Evolutionary conservation across 306 rosid species (phyloP), one percentile per base, ranked within the genome.

Genomic region (Vigna angularis): DNA sequence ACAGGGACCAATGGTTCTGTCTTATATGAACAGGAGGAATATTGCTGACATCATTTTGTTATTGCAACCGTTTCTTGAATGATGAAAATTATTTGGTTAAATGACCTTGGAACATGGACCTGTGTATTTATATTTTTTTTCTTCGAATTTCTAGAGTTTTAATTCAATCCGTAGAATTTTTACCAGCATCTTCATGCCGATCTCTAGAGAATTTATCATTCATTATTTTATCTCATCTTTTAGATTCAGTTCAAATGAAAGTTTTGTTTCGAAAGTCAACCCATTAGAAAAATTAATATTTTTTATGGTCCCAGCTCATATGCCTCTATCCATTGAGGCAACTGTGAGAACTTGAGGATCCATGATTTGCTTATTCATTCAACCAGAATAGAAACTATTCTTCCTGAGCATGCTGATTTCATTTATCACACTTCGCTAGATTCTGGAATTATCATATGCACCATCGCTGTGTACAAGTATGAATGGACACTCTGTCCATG

Each of bases 1-100:
- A 44, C 59, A 65, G 53, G 82, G 80, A 49, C 84, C 86, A 22
- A 24, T 34, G 47, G 82, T 82, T 58, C 66, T 83, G 87, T 83
- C 76, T 63, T 80, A 53, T 53, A 55, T 67, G 70, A 55, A 76
- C 85, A 66, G 44, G 66, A 67, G 63, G 74, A 83, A 67, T 72
- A 76, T 53, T 79, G 72, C 79, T 70, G 78, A 79, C 78, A 52
- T 62, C 86, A 63, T 58, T 55, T 57, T 79, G 71, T 75, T 66
- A 7, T 74, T 58, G 34, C 65, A 66, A 50, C 30, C 53, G 12
- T 7, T 51, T 72, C 45, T 72, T 56, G 57, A 72, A 72, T 73
- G 32, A 24, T 62, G 68, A 40, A 68, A 78, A 38, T 24, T 70
- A 18, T 58, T 34, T 72, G 9, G 72, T 30, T 63, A 32, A 61